A percentile compares a stretch with the other conserved stretches of the same genome.
Conservation (phyloP, 768 basidiomycete genomes). For the Fistulinella prunicolor region DNA sequence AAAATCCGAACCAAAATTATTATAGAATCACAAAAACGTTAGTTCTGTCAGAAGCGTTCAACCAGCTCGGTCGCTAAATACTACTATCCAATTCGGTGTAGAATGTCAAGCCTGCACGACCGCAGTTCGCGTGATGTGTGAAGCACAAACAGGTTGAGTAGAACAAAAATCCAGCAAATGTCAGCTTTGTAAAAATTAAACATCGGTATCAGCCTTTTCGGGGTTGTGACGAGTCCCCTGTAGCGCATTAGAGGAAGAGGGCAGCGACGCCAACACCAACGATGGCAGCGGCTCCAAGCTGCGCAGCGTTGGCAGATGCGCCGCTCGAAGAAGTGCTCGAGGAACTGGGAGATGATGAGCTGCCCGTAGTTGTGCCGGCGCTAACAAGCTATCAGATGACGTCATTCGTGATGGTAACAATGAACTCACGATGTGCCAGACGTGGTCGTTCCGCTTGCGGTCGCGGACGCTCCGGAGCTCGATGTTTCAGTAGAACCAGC, state of each 20-base stretch:
- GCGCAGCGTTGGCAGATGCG: constrained; percentile 42
- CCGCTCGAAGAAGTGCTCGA: constrained; percentile 32
- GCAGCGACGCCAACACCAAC: constrained; percentile 36
- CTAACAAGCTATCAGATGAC: constrained; percentile 11
- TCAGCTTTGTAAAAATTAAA: constrained; percentile 15
- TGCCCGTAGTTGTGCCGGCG: neutral
- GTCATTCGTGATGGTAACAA: neutral
- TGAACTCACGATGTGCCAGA: constrained; percentile 19
- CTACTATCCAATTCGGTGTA: neutral
- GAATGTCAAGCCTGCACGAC: constrained; percentile 1
- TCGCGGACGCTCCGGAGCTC: neutral
- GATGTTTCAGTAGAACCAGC: constrained; percentile 20
- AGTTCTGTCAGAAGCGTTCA: neutral
- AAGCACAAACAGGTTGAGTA: constrained; percentile 7
- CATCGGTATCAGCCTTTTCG: constrained; percentile 21
- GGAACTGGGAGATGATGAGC: constrained; percentile 7
- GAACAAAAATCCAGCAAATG: constrained; percentile 10
- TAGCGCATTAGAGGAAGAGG: constrained; percentile 34
- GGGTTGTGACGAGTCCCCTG: neutral
- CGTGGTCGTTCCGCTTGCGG: neutral
- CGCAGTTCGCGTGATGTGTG: constrained; percentile 15
- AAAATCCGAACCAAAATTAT: constrained; percentile 16
- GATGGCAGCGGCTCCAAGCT: constrained; percentile 42
- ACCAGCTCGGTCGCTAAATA: constrained; percentile 1
- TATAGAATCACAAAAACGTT: neutral